phyloP scores from a whole-genome alignment of 2,329 filamentous ascomycete species.

The Aspergillus fischeri region DNA sequence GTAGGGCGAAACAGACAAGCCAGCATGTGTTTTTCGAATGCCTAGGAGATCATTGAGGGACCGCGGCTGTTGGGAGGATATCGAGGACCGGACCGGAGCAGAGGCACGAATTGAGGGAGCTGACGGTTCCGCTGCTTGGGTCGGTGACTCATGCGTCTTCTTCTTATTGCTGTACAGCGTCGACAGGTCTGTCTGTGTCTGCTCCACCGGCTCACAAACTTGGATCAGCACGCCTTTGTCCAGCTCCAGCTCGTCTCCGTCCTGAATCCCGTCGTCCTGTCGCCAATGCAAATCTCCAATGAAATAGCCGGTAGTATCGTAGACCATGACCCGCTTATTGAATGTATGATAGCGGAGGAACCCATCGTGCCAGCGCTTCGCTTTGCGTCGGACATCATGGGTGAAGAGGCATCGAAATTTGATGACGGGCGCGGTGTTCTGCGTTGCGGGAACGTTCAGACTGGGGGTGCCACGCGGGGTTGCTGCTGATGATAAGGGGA shows the following conservation, averaged over 20 bases:
- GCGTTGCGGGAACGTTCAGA: constrained; percentile 45
- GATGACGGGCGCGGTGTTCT: constrained; percentile 68
- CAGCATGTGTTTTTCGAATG: constrained; percentile 59
- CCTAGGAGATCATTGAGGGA: constrained; percentile 63
- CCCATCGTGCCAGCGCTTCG: constrained; percentile 93
- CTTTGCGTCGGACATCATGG: constrained; percentile 76
- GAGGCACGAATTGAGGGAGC: constrained; percentile 43
- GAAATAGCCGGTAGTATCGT: constrained; percentile 74
- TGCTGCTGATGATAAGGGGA: constrained; percentile 16
- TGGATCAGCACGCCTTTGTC: constrained; percentile 76
- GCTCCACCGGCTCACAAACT: constrained; percentile 70
- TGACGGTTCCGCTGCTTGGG: constrained; percentile 27
- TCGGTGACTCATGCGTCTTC: constrained; percentile 27
- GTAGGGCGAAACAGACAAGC: constrained; percentile 65
- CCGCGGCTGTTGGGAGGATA: constrained; percentile 46
- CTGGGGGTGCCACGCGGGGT: constrained; percentile 29
- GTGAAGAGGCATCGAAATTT: constrained; percentile 87
- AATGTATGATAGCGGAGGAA: constrained; percentile 82
- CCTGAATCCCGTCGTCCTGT: constrained; percentile 62
- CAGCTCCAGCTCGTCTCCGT: constrained; percentile 77
- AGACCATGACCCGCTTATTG: constrained; percentile 87
- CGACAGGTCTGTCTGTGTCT: constrained; percentile 71
- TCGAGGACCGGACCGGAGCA: constrained; percentile 19
- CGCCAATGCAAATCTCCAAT: constrained; percentile 83
- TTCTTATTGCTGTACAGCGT: constrained; percentile 69